Percentiles rank a stretch among this genome's conserved stretches.
Evolutionary conservation across 2,329 filamentous ascomycete species (phyloP).

Genomic region (Fusarium sp.): DNA sequence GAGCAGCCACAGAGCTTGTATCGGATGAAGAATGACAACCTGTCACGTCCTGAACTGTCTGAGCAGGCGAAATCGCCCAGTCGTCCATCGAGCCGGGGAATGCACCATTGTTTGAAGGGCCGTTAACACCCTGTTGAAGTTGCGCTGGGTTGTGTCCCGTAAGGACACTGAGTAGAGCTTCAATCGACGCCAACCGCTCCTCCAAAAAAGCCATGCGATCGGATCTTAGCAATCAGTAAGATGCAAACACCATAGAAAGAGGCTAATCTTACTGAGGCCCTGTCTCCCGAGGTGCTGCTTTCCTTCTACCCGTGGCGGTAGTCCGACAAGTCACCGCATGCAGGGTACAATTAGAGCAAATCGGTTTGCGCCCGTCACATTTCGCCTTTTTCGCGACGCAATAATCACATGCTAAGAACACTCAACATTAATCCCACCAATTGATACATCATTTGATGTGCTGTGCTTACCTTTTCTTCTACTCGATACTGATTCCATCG

Average conservation of each 20-base stretch:
- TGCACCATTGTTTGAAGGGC: not conserved
- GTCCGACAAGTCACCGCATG: slow-evolving; percentile 50
- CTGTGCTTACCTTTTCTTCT: slow-evolving; percentile 34
- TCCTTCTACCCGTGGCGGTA: slow-evolving; percentile 18
- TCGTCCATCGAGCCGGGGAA: not conserved
- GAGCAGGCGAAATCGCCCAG: not conserved
- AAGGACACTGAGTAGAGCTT: slow-evolving; percentile 23
- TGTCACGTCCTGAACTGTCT: not conserved
- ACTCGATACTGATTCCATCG: slow-evolving; percentile 23
- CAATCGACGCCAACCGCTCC: slow-evolving; percentile 35
- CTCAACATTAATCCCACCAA: not conserved
- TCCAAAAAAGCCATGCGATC: slow-evolving; percentile 31
- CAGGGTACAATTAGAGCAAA: slow-evolving; percentile 53
- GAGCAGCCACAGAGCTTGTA: not conserved
- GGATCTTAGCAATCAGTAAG: slow-evolving; percentile 12
- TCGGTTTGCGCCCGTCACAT: slow-evolving; percentile 53
- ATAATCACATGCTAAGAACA: slow-evolving; percentile 48
- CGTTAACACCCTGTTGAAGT: not conserved
- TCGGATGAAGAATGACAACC: not conserved
- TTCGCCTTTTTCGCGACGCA: slow-evolving; percentile 55
- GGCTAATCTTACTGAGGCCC: not conserved
- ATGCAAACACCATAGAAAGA: too few relatives aligned
- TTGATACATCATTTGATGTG: too few relatives aligned
- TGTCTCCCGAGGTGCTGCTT: slow-evolving; percentile 1
- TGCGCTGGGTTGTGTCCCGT: not conserved